Base-by-base conservation (phyloP, 257 asterid species). In the Nicotiana otophora region DNA sequence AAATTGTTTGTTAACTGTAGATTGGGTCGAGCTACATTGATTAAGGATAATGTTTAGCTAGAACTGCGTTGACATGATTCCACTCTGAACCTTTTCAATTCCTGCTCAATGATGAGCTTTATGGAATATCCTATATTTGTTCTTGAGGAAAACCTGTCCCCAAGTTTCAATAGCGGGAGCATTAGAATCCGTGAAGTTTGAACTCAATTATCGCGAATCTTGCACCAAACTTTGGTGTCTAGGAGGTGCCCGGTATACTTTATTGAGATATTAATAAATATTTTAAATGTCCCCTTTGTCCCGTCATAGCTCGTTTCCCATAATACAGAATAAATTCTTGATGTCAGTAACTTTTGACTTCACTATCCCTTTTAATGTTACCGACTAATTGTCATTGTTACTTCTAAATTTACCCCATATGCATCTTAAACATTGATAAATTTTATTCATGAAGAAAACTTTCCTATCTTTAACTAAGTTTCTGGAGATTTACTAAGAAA, bases 191-290 rank as follows among this genome's bases (percentile, higher is more conserved):
- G 15, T 67, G 76, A 33, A 34, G 51, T 33, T 33, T 17, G 53
- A 67, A 67, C 53, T 67, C 51, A 33, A 23, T 67, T 67, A 19
- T 67, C 16, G 16, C 34, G 53, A 67, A 67, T 67, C 76, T 34
- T 67, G 36, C 76, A 67, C 76, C 76, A 67, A 31, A 67, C 51
- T 67, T 67, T 67, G 76, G 14, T 67, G 10, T 67, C 48, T 66
- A 8, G 20, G 33, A 16, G 51, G 51, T 15, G 7, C 33, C 14
- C 1, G 1, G 14, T 66, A 19, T 34, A 34, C 48, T 67, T 17
- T 67, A 17, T 19, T 67, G 76, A 67, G 76, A 1, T 67, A 7
- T 67, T 67, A 67, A 66, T 66, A 66, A 67, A 67, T 67, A 67
- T 67, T 34, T 31, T 8, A 8, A 8, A 20, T 67, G 53, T 8